Percentiles rank a stretch among this genome's conserved stretches.
Conservation (phyloP, 768 basidiomycete species). For the Lepiota venenata region DNA sequence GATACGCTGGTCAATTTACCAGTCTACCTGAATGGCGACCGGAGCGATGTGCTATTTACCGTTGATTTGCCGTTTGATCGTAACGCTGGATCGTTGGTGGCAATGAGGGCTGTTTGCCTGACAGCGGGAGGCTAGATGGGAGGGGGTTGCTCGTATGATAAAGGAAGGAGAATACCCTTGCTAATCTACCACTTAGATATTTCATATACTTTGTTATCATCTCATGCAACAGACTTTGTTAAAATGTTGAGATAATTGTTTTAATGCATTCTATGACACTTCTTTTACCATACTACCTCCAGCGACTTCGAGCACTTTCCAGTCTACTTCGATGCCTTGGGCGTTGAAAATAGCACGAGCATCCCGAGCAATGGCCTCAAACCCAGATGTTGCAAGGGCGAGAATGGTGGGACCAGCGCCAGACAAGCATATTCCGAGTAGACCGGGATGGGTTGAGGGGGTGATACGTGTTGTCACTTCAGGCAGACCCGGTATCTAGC, state of each 20-base stretch:
- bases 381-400: constrained; percentile 85
- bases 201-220: too few relatives aligned
- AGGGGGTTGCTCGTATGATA: not conserved
- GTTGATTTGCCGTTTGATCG: constrained; percentile 79
- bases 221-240: not conserved
- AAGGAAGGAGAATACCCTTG: not conserved
- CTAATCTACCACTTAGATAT: constrained; percentile 7
- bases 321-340: constrained; percentile 80
- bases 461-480: constrained; percentile 90
- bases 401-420: constrained; percentile 98
- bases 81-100: constrained; percentile 64
- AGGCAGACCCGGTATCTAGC: constrained; percentile 93
- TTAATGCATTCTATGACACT: constrained; percentile 11
- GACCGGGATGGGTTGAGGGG: constrained; percentile 86
- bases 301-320: constrained; percentile 77
- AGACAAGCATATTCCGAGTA: constrained; percentile 95
- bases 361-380: constrained; percentile 81
- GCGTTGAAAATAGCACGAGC: constrained; percentile 71
- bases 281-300: constrained; percentile 37
- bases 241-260: not conserved
- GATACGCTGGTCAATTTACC: constrained; percentile 71
- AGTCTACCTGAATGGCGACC: constrained; percentile 88
- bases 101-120: constrained; percentile 88
- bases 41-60: constrained; percentile 89
- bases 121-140: constrained; percentile 65